Evolutionary conservation across 345 rosid genomes (phyloP), one percentile per base, ranked within the genome.

Genomic region (Melaleuca alternifolia): DNA sequence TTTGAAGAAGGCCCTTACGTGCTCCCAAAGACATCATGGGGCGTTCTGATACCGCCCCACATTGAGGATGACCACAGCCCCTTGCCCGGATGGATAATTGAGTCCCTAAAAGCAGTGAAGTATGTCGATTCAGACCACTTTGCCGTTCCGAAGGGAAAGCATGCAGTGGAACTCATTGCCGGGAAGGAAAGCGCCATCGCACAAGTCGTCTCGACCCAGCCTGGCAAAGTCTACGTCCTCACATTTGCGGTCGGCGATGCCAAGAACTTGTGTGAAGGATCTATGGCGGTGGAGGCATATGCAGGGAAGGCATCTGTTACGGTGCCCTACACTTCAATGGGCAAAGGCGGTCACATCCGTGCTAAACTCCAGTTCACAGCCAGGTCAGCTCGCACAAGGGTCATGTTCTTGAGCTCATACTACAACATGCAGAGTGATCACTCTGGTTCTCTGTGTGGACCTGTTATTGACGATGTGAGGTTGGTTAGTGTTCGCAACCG

Each of bases 141-240:
- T 82, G 26, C 87, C 7, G 94, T 95, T 79, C 97, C 98, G 0
- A 75, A 87, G 16, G 96, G 98, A 62, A 90, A 87, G 82, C 85
- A 92, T 84, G 98, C 96, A 2, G 85, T 95, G 16, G 97, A 96
- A 87, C 97, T 96, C 6, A 87, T 94, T 0, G 98, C 91, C 18
- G 99, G 99, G 62, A 95, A 91, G 90, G 99, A 96, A 82, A 94
- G 99, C 83, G 93, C 97, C 23, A 37, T 96, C 9, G 87, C 95
- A 10, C 99, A 96, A 41, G 81, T 92, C 2, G 94, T 93, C 11
- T 90, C 86, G 82, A 95, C 98, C 44, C 77, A 56, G 11, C 41
- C 83, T 0, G 91, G 91, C 79, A 92, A 90, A 82, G 88, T 85
- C 84, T 93, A 95, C 26, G 93, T 87, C 54, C 95, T 96, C 65